phyloP scores from a whole-genome alignment of 2,329 filamentous ascomycete genomes.

The Aureobasidium sp. region DNA sequence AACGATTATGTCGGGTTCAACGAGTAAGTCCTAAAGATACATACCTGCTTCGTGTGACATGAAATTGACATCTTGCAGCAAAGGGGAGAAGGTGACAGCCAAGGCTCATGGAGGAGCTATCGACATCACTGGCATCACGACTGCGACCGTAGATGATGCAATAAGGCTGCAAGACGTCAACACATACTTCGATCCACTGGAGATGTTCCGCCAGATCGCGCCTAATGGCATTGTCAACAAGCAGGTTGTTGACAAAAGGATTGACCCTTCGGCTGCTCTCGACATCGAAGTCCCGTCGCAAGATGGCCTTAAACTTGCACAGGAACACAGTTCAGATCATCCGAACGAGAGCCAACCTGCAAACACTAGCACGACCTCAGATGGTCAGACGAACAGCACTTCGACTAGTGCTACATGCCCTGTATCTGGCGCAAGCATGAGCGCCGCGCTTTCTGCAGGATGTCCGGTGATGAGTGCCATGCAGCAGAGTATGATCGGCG shows the following conservation, averaged over 20 bases:
- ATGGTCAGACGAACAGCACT: background rate
- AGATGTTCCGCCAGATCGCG: conserved; percentile 59
- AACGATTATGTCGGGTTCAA: conserved; percentile 58
- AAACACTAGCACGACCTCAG: background rate
- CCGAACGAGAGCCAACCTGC: background rate
- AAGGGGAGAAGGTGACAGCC: conserved; percentile 53
- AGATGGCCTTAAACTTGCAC: conserved; percentile 18
- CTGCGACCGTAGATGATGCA: conserved; percentile 54
- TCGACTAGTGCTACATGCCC: background rate
- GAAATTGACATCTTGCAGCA: conserved; percentile 33
- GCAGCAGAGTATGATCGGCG: background rate
- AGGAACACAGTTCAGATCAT: conserved; percentile 15
- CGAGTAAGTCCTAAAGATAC: conserved; percentile 39
- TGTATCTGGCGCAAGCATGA: conserved; percentile 5
- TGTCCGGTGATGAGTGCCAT: conserved; percentile 4
- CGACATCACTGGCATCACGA: conserved; percentile 55
- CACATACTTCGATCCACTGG: conserved; percentile 57
- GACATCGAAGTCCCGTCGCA: conserved; percentile 15
- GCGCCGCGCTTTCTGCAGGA: background rate
- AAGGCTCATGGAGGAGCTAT: conserved; percentile 54
- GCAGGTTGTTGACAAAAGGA: conserved; percentile 29
- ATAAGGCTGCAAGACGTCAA: conserved; percentile 51
- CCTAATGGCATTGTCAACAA: conserved; percentile 41
- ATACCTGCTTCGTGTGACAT: background rate
- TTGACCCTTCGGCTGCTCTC: conserved; percentile 22